A percentile compares a stretch with the other conserved stretches of the same genome.
Conservation (phyloP, 2,329 filamentous ascomycete genomes). For the Trichoderma citrinoviride region DNA sequence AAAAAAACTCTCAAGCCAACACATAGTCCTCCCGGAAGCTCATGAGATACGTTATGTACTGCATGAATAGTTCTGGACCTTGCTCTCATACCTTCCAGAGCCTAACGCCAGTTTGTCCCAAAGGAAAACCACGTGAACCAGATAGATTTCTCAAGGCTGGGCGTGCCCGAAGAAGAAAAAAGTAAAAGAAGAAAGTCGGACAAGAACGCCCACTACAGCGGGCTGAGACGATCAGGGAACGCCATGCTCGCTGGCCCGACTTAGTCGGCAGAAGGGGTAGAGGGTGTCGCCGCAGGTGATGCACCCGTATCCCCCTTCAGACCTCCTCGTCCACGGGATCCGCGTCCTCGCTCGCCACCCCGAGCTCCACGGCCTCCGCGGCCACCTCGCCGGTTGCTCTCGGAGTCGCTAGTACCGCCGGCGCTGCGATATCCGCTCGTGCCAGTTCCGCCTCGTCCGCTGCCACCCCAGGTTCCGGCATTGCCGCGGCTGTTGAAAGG, state of each 20-base stretch:
- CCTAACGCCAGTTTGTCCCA: conserved; percentile 24
- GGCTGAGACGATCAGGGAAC: conserved; percentile 8
- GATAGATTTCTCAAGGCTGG: conserved; percentile 8
- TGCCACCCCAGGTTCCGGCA: conserved; percentile 65
- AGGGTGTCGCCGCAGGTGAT: conserved; percentile 52
- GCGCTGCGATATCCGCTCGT: conserved; percentile 81
- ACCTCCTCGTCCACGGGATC: conserved; percentile 55
- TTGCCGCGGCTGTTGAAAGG: conserved; percentile 59
- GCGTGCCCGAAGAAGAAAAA: conserved; percentile 12
- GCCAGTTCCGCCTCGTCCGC: conserved; percentile 57
- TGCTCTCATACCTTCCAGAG: conserved; percentile 25
- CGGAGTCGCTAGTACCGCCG: conserved; percentile 69
- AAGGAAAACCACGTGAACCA: conserved; percentile 20
- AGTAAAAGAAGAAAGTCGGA: conserved; percentile 23
- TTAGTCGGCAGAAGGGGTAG: conserved; percentile 46
- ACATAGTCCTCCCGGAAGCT: conserved; percentile 33
- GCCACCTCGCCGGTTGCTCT: conserved; percentile 55
- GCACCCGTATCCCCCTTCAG: conserved; percentile 58
- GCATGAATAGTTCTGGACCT: conserved; percentile 22
- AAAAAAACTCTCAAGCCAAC: conserved; percentile 30
- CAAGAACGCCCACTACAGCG: not conserved
- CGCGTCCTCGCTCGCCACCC: conserved; percentile 56
- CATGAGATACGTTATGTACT: conserved; percentile 38
- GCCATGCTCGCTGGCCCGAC: conserved; percentile 8
- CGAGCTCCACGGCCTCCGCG: conserved; percentile 58